phyloP scores from a whole-genome alignment of 1,284 basidiomycete genomes.

The Sanguinoderma infundibulare region DNA sequence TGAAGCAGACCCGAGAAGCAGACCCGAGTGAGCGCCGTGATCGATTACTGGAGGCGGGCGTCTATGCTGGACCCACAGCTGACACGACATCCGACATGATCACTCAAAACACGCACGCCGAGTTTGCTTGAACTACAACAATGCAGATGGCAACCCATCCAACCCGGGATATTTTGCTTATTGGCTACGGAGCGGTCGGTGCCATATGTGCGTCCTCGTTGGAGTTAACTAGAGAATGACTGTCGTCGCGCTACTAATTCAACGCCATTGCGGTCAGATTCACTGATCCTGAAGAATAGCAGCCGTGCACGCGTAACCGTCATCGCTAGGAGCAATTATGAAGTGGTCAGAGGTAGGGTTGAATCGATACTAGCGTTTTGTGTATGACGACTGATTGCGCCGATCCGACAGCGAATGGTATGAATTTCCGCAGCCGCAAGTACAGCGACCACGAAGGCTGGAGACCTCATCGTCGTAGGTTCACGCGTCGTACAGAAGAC shows the following conservation, averaged over 20 bases:
- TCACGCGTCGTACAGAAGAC: neutral
- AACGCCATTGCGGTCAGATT: too few relatives aligned
- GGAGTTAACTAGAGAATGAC: neutral
- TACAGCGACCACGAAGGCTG: conserved; percentile 63
- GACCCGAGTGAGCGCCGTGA: too few relatives aligned
- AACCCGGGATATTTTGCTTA: conserved; percentile 54
- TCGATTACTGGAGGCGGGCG: too few relatives aligned
- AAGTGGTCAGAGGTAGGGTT: conserved; percentile 51
- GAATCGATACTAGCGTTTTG: neutral
- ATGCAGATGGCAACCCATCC: neutral
- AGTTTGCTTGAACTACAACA: neutral
- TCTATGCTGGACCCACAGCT: too few relatives aligned
- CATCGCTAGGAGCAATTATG: conserved; percentile 77
- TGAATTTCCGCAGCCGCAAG: conserved; percentile 61
- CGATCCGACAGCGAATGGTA: conserved; percentile 45
- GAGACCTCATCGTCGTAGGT: conserved; percentile 66
- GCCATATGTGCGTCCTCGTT: conserved; percentile 51
- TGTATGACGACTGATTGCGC: neutral
- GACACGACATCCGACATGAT: neutral
- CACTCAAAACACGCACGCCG: too few relatives aligned
- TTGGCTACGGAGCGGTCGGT: conserved; percentile 63
- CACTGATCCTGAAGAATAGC: conserved; percentile 64
- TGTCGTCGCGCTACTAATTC: too few relatives aligned
- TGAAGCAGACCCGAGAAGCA: too few relatives aligned
- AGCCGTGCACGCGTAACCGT: conserved; percentile 72